phyloP scores from a whole-genome alignment of 2,329 filamentous ascomycete genomes.

The Trichoderma hamatum region DNA sequence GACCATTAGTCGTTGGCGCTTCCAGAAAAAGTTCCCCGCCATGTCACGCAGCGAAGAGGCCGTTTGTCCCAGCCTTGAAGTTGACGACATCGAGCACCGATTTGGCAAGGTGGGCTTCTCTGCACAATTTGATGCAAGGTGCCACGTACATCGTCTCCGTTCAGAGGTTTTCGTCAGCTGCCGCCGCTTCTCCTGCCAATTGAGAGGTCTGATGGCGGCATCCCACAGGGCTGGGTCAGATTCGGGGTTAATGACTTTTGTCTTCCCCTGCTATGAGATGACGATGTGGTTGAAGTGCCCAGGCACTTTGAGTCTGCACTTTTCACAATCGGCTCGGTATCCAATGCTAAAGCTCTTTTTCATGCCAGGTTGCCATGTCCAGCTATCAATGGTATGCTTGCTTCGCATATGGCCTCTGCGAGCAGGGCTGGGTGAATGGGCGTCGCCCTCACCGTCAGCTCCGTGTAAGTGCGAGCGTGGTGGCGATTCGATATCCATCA shows the following conservation, averaged over 20 bases:
- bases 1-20: constrained; percentile 7
- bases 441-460: constrained; percentile 41
- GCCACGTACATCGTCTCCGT: background rate
- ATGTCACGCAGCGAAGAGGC: background rate
- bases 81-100: background rate
- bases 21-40: constrained; percentile 19
- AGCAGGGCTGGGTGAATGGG: constrained; percentile 51
- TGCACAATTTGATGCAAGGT: background rate
- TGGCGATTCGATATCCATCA: constrained; percentile 43
- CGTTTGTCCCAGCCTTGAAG: background rate
- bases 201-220: constrained; percentile 34
- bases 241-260: constrained; percentile 35
- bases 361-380: constrained; percentile 65
- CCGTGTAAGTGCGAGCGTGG: constrained; percentile 28
- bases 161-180: constrained; percentile 12
- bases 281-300: constrained; percentile 83
- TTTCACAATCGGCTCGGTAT: constrained; percentile 76
- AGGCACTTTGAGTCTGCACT: constrained; percentile 73
- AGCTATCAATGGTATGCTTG: constrained; percentile 62
- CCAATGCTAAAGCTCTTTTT: constrained; percentile 78
- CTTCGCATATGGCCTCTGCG: constrained; percentile 61
- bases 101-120: background rate
- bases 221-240: constrained; percentile 33
- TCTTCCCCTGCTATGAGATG: constrained; percentile 54
- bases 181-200: constrained; percentile 30